These are phyloP conservation scores for Iris macrosiphon DNA, from an alignment of 106 monocot species.

Conservation along the genomic window DNA sequence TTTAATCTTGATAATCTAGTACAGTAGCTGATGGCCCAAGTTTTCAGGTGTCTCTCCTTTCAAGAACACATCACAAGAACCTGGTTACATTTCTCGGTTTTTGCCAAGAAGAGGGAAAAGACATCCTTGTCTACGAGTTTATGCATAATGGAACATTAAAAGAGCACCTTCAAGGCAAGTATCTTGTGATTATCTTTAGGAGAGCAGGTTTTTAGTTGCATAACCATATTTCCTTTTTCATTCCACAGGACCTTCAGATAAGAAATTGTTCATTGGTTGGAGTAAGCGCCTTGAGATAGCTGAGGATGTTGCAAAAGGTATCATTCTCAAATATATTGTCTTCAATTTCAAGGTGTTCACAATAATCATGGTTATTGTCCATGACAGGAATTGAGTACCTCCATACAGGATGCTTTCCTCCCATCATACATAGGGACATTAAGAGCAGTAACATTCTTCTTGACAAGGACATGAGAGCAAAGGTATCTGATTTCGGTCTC, in stretches of 20 bases:
- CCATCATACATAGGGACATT: constrained; percentile 81
- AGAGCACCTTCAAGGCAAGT: constrained; percentile 83
- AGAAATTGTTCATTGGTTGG: constrained; percentile 53
- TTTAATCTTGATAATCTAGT: too few relatives aligned
- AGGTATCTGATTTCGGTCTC: constrained; percentile 88
- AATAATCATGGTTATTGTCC: too few relatives aligned
- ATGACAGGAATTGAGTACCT: constrained; percentile 96
- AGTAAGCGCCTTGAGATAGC: constrained; percentile 88
- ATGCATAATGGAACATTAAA: constrained; percentile 96
- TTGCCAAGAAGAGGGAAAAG: constrained; percentile 84
- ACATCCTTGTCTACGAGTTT: constrained; percentile 94
- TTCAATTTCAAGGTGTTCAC: too few relatives aligned
- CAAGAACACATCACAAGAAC: constrained; percentile 95
- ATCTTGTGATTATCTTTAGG: not conserved
- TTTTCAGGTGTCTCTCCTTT: constrained; percentile 88
- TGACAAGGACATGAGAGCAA: constrained; percentile 73
- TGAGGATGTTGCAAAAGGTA: constrained; percentile 99
- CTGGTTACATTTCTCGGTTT: constrained; percentile 87
- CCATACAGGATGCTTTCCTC: constrained; percentile 83
- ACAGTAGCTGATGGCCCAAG: too few relatives aligned
- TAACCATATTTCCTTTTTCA: not conserved
- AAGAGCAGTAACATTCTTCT: constrained; percentile 88
- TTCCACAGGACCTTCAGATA: constrained; percentile 33
- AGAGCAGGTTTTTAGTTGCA: not conserved
- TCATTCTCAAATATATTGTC: too few relatives aligned